Percentiles rank a stretch among this genome's conserved stretches.
Evolutionary conservation across 2,329 filamentous ascomycete species (phyloP).

Genomic region (Calonectria pseudoturangicola): DNA sequence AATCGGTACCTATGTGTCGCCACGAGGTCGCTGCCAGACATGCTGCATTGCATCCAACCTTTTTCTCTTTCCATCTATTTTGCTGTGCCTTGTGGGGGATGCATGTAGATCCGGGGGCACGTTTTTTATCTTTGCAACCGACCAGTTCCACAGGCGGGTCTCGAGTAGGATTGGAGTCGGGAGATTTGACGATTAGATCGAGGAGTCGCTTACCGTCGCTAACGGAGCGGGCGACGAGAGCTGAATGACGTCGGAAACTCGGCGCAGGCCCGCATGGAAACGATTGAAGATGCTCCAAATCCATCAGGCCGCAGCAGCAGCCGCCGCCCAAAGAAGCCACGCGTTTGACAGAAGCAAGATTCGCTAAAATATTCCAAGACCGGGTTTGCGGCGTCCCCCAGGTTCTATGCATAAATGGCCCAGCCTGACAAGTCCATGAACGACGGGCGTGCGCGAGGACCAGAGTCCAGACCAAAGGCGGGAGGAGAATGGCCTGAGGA

Average conservation of each 20-base stretch:
- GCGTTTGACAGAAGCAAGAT: background rate
- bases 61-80: background rate
- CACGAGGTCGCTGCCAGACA: conserved; percentile 27
- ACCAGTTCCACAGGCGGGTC: background rate
- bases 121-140: background rate
- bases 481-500: conserved; percentile 31
- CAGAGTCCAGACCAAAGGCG: conserved; percentile 38
- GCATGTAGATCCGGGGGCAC: conserved; percentile 10
- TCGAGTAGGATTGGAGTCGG: background rate
- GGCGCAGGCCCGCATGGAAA: background rate
- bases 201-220: background rate
- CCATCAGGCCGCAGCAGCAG: background rate
- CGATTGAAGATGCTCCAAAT: background rate
- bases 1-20: background rate
- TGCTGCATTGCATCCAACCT: conserved; percentile 8
- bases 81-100: conserved; percentile 6
- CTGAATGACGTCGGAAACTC: conserved; percentile 3
- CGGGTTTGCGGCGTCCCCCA: conserved; percentile 10
- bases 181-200: conserved; percentile 4
- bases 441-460: conserved; percentile 35
- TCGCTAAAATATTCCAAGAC: conserved; percentile 20
- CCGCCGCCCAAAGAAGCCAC: conserved; percentile 12
- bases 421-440: conserved; percentile 34
- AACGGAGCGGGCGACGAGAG: conserved; percentile 1
- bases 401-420: conserved; percentile 28